A percentile compares a stretch with the other conserved stretches of the same genome.
Conservation (phyloP, 805 yeast species). For the Metschnikowia santaceciliae region DNA sequence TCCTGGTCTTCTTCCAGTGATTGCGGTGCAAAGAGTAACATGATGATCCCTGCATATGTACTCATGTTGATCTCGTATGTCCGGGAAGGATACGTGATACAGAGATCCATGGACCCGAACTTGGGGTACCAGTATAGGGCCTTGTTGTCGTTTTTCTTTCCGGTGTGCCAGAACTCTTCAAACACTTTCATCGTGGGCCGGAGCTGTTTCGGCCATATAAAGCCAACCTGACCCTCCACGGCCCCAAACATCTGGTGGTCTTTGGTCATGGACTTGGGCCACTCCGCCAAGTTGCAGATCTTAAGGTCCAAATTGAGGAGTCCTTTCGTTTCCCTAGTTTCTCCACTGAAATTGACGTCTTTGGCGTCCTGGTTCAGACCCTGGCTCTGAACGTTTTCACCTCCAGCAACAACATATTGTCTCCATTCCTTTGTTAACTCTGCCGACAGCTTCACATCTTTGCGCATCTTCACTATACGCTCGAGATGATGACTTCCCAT, state of each 20-base stretch:
- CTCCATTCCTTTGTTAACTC: constrained; percentile 40
- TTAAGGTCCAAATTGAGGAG: constrained; percentile 37
- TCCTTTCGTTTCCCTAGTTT: background rate
- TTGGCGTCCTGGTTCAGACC: too few species aligned
- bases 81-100: constrained; percentile 62
- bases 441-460: constrained; percentile 57
- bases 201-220: constrained; percentile 40
- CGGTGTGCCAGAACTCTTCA: constrained; percentile 40
- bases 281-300: constrained; percentile 41
- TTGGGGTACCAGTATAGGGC: constrained; percentile 71
- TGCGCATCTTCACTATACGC: constrained; percentile 81
- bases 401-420: constrained; percentile 10
- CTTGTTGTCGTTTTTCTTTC: constrained; percentile 39
- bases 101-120: constrained; percentile 77
- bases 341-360: too few species aligned
- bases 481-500: constrained; percentile 59
- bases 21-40: constrained; percentile 60
- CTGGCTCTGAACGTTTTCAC: too few species aligned
- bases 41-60: constrained; percentile 72
- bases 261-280: constrained; percentile 46
- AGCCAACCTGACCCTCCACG: constrained; percentile 18
- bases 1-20: constrained; percentile 27
- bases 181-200: constrained; percentile 34
- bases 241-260: constrained; percentile 33
- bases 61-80: constrained; percentile 80